These are phyloP conservation scores for Botrytis fragariae DNA, from an alignment of 2,329 filamentous ascomycete genomes.

Conservation along the genomic window DNA sequence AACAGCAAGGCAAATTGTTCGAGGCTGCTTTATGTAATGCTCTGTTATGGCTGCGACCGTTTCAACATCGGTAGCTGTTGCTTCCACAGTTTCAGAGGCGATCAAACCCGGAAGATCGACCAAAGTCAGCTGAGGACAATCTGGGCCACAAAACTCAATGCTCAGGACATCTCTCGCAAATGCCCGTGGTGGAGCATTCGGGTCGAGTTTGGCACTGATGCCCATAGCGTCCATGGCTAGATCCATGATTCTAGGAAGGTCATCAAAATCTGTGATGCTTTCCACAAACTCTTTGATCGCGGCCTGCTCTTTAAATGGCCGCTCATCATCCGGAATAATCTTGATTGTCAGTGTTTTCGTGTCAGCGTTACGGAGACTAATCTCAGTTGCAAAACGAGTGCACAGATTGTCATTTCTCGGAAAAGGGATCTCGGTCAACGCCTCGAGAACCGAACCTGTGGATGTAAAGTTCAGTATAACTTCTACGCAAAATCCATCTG, in stretches of 20 bases:
- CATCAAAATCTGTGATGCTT: conserved; percentile 31
- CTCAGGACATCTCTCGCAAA: conserved; percentile 36
- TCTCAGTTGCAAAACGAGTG: conserved; percentile 54
- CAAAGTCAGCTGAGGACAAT: conserved; percentile 33
- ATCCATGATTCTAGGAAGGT: conserved; percentile 35
- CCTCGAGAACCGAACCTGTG: conserved; percentile 55
- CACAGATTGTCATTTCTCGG: conserved; percentile 59
- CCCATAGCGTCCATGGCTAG: conserved; percentile 34
- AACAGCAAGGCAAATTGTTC: conserved; percentile 48
- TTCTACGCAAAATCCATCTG: neutral
- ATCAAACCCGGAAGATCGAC: conserved; percentile 41
- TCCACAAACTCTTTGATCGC: conserved; percentile 40
- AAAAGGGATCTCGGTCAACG: conserved; percentile 61
- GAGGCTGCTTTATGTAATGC: conserved; percentile 43
- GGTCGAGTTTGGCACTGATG: conserved; percentile 12
- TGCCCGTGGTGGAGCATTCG: conserved; percentile 19
- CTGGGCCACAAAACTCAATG: conserved; percentile 33
- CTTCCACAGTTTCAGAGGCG: conserved; percentile 29
- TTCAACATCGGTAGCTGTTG: conserved; percentile 34
- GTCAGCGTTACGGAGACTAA: conserved; percentile 40
- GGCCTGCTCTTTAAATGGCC: conserved; percentile 48
- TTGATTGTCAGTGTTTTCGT: conserved; percentile 51
- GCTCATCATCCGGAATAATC: conserved; percentile 54
- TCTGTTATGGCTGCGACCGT: conserved; percentile 37
- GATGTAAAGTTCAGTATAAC: neutral